A percentile compares a stretch with the other conserved stretches of the same genome.
Evolutionary conservation across 257 asterid genomes (phyloP).

Genomic region (Leonotis leonurus): DNA sequence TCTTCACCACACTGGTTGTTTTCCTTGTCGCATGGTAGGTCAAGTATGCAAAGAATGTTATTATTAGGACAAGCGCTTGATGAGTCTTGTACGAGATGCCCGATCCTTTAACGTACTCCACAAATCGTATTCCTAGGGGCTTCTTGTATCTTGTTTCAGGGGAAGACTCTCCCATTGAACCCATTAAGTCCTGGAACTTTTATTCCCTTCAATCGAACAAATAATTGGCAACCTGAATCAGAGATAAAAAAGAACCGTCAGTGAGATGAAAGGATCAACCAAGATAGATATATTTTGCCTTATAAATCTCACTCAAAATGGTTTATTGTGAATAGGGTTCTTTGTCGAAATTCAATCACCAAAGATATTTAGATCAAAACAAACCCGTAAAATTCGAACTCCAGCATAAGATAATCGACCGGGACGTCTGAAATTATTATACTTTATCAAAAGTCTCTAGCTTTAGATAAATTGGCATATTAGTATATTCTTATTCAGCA

Average conservation of each 20-base stretch:
- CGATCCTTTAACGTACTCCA: slow-evolving; percentile 51
- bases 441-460: neutral
- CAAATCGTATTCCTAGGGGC: slow-evolving; percentile 58
- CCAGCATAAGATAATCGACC: neutral
- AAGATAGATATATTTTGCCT: neutral
- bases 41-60: slow-evolving; percentile 79
- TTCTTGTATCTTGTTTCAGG: slow-evolving; percentile 29
- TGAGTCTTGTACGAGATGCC: slow-evolving; percentile 64
- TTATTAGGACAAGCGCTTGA: slow-evolving; percentile 66
- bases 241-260: neutral
- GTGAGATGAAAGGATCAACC: neutral
- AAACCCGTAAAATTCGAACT: neutral
- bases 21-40: slow-evolving; percentile 84
- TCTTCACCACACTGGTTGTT: slow-evolving; percentile 87
- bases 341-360: neutral
- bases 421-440: neutral
- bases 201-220: slow-evolving; percentile 1
- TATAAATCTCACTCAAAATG: neutral
- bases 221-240: slow-evolving; percentile 28
- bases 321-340: neutral
- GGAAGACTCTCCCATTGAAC: slow-evolving; percentile 35
- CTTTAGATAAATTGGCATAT: neutral
- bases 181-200: slow-evolving; percentile 32
- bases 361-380: neutral
- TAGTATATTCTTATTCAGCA: neutral